A percentile compares a stretch with the other conserved stretches of the same genome.
Conservation (phyloP, 495 filamentous ascomycete genomes). For the Bryoglossum gracile region DNA sequence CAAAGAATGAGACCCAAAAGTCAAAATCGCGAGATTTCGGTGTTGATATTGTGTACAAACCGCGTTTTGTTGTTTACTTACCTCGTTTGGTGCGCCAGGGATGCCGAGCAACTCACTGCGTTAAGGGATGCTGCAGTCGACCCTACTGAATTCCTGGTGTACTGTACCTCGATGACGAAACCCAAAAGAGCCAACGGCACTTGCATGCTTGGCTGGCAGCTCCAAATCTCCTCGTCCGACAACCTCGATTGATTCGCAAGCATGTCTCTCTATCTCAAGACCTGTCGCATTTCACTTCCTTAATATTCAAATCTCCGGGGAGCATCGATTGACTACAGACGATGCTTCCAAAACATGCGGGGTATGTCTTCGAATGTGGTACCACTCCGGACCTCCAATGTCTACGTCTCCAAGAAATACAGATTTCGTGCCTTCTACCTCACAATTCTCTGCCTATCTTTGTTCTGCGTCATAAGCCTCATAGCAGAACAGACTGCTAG, state of each 20-base stretch:
- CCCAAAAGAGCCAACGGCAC: neutral
- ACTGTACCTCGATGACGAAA: neutral
- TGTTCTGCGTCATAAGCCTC: constrained; percentile 24
- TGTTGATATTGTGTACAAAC: constrained; percentile 10
- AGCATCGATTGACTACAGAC: neutral
- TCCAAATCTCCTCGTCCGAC: neutral
- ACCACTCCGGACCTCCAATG: constrained; percentile 13
- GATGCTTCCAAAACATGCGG: constrained; percentile 20
- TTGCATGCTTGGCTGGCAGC: neutral
- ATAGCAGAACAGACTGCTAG: constrained; percentile 17
- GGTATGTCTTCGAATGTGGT: constrained; percentile 16
- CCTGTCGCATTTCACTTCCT: neutral
- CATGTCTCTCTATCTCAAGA: neutral
- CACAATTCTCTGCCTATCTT: constrained; percentile 28
- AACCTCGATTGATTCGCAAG: too few species aligned
- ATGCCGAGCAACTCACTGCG: neutral
- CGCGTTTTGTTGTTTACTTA: constrained; percentile 8
- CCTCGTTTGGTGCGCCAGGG: neutral
- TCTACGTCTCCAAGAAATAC: constrained; percentile 20
- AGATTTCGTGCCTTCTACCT: constrained; percentile 33
- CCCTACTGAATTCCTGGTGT: too few species aligned
- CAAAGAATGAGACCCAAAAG: too few species aligned
- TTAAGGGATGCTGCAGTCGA: neutral
- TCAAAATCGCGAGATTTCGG: too few species aligned
- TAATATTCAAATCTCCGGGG: too few species aligned